phyloP scores from a whole-genome alignment of 768 basidiomycete genomes.

The Termitomyces sp. region DNA sequence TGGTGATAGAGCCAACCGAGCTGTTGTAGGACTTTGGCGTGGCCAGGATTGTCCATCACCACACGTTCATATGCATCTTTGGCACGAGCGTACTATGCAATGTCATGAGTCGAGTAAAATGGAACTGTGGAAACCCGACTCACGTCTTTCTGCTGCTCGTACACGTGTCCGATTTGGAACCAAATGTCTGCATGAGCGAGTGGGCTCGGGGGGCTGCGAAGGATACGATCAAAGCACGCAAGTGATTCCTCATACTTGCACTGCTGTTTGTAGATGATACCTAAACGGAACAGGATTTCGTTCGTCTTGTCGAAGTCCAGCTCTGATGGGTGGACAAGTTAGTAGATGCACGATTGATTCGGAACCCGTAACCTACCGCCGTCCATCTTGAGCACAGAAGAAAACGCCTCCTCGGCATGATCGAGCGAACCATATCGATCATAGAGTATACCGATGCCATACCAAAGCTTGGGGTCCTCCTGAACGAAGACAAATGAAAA shows the following conservation, averaged over 20 bases:
- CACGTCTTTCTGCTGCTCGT: conserved; percentile 96
- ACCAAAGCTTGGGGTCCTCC: conserved; percentile 99
- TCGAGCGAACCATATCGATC: conserved; percentile 98
- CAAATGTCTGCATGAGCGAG: conserved; percentile 97
- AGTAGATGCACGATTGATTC: conserved; percentile 8
- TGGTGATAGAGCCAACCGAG: conserved; percentile 98
- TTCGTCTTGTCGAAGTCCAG: conserved; percentile 97
- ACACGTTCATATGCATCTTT: conserved; percentile 97
- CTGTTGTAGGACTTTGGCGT: conserved; percentile 97
- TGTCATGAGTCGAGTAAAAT: not conserved
- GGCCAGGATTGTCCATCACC: conserved; percentile 86
- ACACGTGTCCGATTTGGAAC: conserved; percentile 99
- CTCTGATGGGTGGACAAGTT: conserved; percentile 29
- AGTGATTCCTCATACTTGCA: conserved; percentile 88
- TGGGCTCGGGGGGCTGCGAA: conserved; percentile 92
- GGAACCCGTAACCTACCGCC: conserved; percentile 61
- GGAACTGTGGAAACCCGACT: conserved; percentile 17
- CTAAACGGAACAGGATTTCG: conserved; percentile 95
- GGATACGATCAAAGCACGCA: conserved; percentile 93
- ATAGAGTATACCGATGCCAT: conserved; percentile 98
- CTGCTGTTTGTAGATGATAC: conserved; percentile 99
- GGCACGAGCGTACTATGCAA: conserved; percentile 72
- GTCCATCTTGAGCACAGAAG: conserved; percentile 95
- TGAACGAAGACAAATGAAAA: conserved; percentile 21
- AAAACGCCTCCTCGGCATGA: conserved; percentile 98